Percentiles rank a stretch among this genome's conserved stretches.
Conservation (phyloP, 345 rosid genomes). For the Gossypioides kirkii region DNA sequence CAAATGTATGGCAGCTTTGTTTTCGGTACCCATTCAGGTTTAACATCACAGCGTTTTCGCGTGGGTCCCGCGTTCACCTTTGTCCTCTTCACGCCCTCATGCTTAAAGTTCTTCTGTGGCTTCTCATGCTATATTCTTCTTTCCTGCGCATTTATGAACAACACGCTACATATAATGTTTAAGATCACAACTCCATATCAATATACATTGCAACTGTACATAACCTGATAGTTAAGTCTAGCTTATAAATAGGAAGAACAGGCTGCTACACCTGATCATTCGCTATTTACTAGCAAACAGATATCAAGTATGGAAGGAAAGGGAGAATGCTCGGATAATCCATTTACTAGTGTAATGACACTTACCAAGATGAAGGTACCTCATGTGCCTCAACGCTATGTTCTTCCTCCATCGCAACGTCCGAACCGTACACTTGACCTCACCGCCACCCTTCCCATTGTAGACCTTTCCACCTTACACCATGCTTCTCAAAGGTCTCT, state of each 20-base stretch:
- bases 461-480: conserved; percentile 28
- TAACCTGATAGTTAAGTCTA: neutral
- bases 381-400: conserved; percentile 24
- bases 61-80: neutral
- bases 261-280: neutral
- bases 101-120: neutral
- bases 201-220: conserved; percentile 15
- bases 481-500: conserved; percentile 25
- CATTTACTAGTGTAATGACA: conserved; percentile 27
- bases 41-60: neutral
- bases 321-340: neutral
- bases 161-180: neutral
- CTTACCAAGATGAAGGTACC: conserved; percentile 20
- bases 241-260: neutral
- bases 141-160: neutral
- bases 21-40: conserved; percentile 5
- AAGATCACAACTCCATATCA: neutral
- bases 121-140: neutral
- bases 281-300: neutral
- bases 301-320: neutral
- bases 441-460: conserved; percentile 22
- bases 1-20: neutral
- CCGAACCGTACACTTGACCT: conserved; percentile 8
- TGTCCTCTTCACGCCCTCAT: neutral
- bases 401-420: conserved; percentile 32